Evolutionary conservation across 2,329 filamentous ascomycete genomes (phyloP), one percentile per base, ranked within the genome.

Genomic region (Clarireedia hainanense): DNA sequence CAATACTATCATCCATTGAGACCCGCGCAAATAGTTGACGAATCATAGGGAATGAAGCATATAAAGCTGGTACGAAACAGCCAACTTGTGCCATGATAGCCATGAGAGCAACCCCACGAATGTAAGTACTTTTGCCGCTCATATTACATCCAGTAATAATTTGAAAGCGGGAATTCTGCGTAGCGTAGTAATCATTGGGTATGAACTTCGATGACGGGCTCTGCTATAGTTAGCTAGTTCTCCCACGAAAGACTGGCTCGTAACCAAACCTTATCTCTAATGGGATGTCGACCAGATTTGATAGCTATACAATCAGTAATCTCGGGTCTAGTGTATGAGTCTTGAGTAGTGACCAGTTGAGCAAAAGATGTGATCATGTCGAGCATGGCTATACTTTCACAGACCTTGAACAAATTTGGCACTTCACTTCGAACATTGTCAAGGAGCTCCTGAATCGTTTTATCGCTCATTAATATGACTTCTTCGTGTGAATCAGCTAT

Each of bases 121-220:
- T 96, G 66, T 96, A 97, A 0, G 91, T 99, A 61, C 88, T 95
- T 70, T 97, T 99, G 0, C 91, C 94, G 64, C 90, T 95, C 94
- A 99, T 99, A 65, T 99, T 99, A 69, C 89, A 95, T 3, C 94
- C 92, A 0, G 92, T 97, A 60, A 99, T 85, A 59, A 97, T 87
- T 62, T 97, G 91, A 65, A 96, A 95, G 1, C 91, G 83, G 37
- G 84, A 84, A 58, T 92, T 84, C 36, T 86, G 79, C 0, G 85
- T 88, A 2, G 89, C 86, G 65, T 91, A 97, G 27, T 91, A 88
- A 65, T 97, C 91, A 61, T 97, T 97, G 0, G 94, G 88, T 3
- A 97, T 76, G 67, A 88, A 95, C 23, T 80, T 83, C 47, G 79
- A 79, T 0, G 75, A 73, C 61, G 89, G 83, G 2, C 85, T 80